These are phyloP conservation scores for Gnomoniopsis sp. DNA, from an alignment of 2,329 filamentous ascomycete genomes.

Conservation along the genomic window DNA sequence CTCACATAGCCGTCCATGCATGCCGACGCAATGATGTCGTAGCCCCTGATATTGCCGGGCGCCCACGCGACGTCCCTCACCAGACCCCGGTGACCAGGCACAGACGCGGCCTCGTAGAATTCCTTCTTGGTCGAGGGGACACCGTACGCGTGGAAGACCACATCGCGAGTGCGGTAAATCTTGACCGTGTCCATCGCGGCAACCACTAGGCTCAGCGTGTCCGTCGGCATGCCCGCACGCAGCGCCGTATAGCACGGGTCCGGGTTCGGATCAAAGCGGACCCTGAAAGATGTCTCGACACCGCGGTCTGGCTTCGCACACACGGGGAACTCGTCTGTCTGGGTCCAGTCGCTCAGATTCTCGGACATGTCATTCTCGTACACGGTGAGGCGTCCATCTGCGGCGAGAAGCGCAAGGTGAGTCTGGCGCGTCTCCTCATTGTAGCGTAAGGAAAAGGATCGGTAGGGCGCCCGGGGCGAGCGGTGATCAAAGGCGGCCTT, in stretches of 20 bases:
- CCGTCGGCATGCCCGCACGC: slow-evolving; percentile 74
- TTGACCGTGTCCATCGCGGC: slow-evolving; percentile 81
- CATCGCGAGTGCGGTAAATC: slow-evolving; percentile 73
- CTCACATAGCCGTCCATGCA: slow-evolving; percentile 88
- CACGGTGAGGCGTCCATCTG: slow-evolving; percentile 75
- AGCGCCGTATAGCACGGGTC: slow-evolving; percentile 76
- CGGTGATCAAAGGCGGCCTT: slow-evolving; percentile 55
- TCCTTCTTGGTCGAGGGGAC: slow-evolving; percentile 61
- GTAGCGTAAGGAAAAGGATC: slow-evolving; percentile 80
- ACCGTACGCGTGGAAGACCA: slow-evolving; percentile 48
- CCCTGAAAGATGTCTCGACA: slow-evolving; percentile 82
- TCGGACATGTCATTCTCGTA: slow-evolving; percentile 85
- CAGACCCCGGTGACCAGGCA: slow-evolving; percentile 70
- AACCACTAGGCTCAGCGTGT: slow-evolving; percentile 77
- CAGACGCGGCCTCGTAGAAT: slow-evolving; percentile 79
- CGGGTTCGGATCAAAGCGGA: slow-evolving; percentile 85
- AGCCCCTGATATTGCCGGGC: slow-evolving; percentile 83
- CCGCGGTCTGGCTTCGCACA: slow-evolving; percentile 69
- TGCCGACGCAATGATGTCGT: slow-evolving; percentile 86
- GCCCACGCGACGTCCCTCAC: slow-evolving; percentile 92
- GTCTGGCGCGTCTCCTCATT: slow-evolving; percentile 78
- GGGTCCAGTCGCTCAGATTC: slow-evolving; percentile 70
- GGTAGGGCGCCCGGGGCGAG: slow-evolving; percentile 63
- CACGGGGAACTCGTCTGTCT: slow-evolving; percentile 73
- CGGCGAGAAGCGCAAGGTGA: slow-evolving; percentile 79